Base-by-base conservation (phyloP, 805 yeast species). In the Ascoidea rubescens region DNA sequence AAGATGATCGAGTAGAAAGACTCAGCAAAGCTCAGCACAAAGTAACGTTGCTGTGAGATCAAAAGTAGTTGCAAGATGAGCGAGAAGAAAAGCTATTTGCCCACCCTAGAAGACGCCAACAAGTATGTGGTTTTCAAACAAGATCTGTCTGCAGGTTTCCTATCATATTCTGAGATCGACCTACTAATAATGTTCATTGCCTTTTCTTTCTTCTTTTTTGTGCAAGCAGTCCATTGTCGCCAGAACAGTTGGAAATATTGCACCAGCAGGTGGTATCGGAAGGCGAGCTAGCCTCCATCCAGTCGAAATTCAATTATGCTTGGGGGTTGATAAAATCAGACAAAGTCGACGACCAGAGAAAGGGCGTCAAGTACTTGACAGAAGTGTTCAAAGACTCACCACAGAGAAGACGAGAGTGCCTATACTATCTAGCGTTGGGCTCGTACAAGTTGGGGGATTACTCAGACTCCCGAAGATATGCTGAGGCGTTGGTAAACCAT, bases 311-410 rank as follows among this genome's bases (percentile, higher is more conserved):
- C 74, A 93, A 95, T 67, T 87, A 86, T 60, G 95, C 97, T 0
- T 93, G 99, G 99, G 99, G 95, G 4, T 71, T 93, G 50, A 78
- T 95, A 56, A 90, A 88, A 64, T 81, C 95, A 1, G 63, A 66
- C 50, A 72, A 74, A 50, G 71, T 72, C 28, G 74, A 71, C 45
- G 84, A 86, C 55, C 95, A 87, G 62, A 74, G 84, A 59, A 73
- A 83, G 50, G 99, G 98, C 0, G 79, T 93, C 16, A 81, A 78
- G 52, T 72, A 91, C 32, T 71, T 93, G 54, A 77, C 87, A 0
- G 79, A 78, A 47, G 70, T 70, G 33, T 91, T 84, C 67, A 79
- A 83, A 58, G 87, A 80, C 50, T 83, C 84, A 0, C 91, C 96
- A 0, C 76, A 78, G 52, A 77, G 96, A 67, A 78, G 97, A 60